Percentiles rank a stretch among this genome's conserved stretches.
Conservation (phyloP, 495 filamentous ascomycete species). For the Venustampulla echinocandica region DNA sequence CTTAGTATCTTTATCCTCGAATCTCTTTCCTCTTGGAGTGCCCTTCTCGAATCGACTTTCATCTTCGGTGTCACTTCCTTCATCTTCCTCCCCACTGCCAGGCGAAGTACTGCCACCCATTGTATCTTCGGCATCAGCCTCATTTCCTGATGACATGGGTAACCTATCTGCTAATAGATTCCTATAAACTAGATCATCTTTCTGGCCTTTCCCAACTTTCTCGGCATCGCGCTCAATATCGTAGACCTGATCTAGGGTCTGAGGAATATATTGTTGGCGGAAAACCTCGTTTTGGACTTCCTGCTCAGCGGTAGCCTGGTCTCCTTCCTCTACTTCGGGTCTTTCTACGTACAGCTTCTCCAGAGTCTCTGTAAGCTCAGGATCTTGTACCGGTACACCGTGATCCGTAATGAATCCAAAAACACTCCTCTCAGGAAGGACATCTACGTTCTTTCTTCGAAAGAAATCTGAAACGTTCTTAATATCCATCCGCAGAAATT, state of each 20-base stretch:
- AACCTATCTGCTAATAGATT: conserved; percentile 68
- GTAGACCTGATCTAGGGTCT: conserved; percentile 88
- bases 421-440: conserved; percentile 58
- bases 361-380: conserved; percentile 33
- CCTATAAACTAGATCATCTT: conserved; percentile 67
- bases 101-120: conserved; percentile 28
- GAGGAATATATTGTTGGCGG: conserved; percentile 89
- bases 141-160: conserved; percentile 28
- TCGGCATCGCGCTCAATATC: conserved; percentile 87
- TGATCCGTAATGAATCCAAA: conserved; percentile 70
- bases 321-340: conserved; percentile 36
- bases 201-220: conserved; percentile 61
- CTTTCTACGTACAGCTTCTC: conserved; percentile 38
- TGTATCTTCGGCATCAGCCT: conserved; percentile 30
- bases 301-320: conserved; percentile 38
- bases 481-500: conserved; percentile 95
- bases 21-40: conserved; percentile 73
- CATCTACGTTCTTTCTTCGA: conserved; percentile 70
- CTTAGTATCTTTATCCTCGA: conserved; percentile 85
- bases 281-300: conserved; percentile 87
- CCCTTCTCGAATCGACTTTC: conserved; percentile 52
- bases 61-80: conserved; percentile 40
- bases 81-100: conserved; percentile 24
- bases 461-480: conserved; percentile 95
- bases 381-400: conserved; percentile 43